phyloP scores from a whole-genome alignment of 2,329 filamentous ascomycete species.

The Fusarium sp. region DNA sequence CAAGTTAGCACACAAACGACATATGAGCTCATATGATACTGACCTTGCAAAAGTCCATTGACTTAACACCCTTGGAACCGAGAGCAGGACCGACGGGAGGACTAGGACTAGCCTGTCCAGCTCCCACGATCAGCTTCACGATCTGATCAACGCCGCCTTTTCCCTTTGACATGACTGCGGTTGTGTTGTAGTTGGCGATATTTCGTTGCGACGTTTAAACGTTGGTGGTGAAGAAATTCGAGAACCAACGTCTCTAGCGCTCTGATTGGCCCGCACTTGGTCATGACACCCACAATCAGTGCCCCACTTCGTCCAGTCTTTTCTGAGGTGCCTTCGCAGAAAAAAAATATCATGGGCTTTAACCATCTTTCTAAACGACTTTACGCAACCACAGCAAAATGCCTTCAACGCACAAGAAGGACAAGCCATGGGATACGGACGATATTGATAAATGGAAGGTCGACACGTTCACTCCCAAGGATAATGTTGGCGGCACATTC shows the following conservation, averaged over 20 bases:
- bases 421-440: conserved; percentile 96
- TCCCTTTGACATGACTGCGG: conserved; percentile 65
- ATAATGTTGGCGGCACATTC: conserved; percentile 89
- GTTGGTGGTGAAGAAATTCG: conserved; percentile 45
- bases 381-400: conserved; percentile 59
- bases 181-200: conserved; percentile 24
- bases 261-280: conserved; percentile 41
- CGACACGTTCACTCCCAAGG: conserved; percentile 84
- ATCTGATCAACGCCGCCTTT: conserved; percentile 73
- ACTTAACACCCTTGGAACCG: conserved; percentile 97
- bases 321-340: too few species aligned
- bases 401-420: conserved; percentile 89
- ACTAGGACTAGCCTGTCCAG: conserved; percentile 93
- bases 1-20: conserved; percentile 29
- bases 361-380: neutral
- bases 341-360: too few species aligned
- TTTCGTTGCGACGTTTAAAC: conserved; percentile 15
- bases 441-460: conserved; percentile 98
- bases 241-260: conserved; percentile 21
- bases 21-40: conserved; percentile 24
- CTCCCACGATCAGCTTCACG: conserved; percentile 97
- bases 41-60: conserved; percentile 99
- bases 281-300: conserved; percentile 28
- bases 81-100: conserved; percentile 96
- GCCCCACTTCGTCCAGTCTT: conserved; percentile 19